These are phyloP conservation scores for Pseudogymnoascus sp. DNA, from an alignment of 2,329 filamentous ascomycete genomes.

Conservation along the genomic window DNA sequence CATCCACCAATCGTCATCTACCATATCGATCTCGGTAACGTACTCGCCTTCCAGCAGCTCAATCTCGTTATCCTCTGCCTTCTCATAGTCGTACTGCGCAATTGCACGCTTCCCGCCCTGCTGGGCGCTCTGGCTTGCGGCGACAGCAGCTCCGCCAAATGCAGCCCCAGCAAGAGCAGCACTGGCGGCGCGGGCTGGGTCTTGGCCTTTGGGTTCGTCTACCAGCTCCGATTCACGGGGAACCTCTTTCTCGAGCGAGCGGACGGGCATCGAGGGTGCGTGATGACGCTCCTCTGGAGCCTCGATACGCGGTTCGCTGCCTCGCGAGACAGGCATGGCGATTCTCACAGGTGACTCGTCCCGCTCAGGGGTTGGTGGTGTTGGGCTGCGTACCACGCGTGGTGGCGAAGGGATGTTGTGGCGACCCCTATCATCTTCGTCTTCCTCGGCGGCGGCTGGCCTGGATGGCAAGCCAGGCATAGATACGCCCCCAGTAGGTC, in stretches of 20 bases:
- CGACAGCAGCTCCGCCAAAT: conserved; percentile 31
- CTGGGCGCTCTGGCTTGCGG: conserved; percentile 36
- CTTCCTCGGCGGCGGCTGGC: conserved; percentile 39
- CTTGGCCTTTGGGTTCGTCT: conserved; percentile 51
- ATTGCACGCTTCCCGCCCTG: conserved; percentile 61
- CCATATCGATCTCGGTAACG: conserved; percentile 90
- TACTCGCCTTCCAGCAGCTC: conserved; percentile 82
- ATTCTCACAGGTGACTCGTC: conserved; percentile 72
- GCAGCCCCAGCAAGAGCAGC: conserved; percentile 43
- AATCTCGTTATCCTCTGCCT: conserved; percentile 94
- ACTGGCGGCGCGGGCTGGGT: conserved; percentile 50
- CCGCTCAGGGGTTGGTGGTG: conserved; percentile 39
- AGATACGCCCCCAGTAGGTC: conserved; percentile 66
- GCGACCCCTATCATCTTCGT: conserved; percentile 43
- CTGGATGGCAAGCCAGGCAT: conserved; percentile 67
- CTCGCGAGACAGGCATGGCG: conserved; percentile 73
- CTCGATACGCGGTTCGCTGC: conserved; percentile 43
- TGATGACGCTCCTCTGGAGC: conserved; percentile 40
- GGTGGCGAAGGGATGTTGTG: conserved; percentile 34
- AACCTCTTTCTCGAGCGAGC: conserved; percentile 52
- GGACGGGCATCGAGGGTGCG: conserved; percentile 53
- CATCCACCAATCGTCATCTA: conserved; percentile 99
- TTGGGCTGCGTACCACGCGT: conserved; percentile 28
- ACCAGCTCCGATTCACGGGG: conserved; percentile 56
- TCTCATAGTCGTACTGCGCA: conserved; percentile 92